These are phyloP conservation scores for Colletotrichum limetticola DNA, from an alignment of 2,329 filamentous ascomycete genomes.

Conservation along the genomic window DNA sequence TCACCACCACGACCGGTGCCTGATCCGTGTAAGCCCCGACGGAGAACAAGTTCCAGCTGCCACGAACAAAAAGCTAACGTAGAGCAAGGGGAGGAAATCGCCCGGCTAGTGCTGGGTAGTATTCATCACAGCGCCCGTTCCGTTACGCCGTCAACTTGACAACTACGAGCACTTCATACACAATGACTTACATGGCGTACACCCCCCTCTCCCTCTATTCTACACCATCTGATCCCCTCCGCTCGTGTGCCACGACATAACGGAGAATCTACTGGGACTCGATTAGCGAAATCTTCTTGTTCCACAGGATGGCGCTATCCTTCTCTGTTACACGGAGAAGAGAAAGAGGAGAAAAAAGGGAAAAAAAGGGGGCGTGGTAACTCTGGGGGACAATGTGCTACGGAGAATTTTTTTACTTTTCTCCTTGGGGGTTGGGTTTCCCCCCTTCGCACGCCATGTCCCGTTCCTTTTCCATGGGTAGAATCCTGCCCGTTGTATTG, in stretches of 20 bases:
- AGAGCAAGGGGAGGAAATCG: background rate
- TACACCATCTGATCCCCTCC: background rate
- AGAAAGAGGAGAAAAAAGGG: background rate
- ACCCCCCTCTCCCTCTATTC: too few species aligned
- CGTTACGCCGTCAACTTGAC: background rate
- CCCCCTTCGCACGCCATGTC: background rate
- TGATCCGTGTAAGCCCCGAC: background rate
- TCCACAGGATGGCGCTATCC: background rate
- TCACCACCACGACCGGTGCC: background rate
- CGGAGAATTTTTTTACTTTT: constrained; percentile 13
- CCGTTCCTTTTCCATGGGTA: background rate
- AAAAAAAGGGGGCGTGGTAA: too few species aligned
- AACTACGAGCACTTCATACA: background rate
- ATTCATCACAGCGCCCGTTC: background rate
- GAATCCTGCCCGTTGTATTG: background rate
- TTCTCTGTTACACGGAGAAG: constrained; percentile 12
- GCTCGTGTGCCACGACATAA: constrained; percentile 11
- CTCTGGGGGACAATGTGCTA: background rate
- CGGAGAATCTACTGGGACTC: constrained; percentile 21
- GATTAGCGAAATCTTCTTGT: constrained; percentile 25
- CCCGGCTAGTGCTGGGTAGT: background rate
- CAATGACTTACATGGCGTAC: background rate
- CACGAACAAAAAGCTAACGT: background rate
- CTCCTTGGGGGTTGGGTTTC: background rate
- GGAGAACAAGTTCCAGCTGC: background rate